A percentile compares a stretch with the other conserved stretches of the same genome.
Conservation (phyloP, 352 stramenopile genomes). For the Halophytophthora polymorphica region DNA sequence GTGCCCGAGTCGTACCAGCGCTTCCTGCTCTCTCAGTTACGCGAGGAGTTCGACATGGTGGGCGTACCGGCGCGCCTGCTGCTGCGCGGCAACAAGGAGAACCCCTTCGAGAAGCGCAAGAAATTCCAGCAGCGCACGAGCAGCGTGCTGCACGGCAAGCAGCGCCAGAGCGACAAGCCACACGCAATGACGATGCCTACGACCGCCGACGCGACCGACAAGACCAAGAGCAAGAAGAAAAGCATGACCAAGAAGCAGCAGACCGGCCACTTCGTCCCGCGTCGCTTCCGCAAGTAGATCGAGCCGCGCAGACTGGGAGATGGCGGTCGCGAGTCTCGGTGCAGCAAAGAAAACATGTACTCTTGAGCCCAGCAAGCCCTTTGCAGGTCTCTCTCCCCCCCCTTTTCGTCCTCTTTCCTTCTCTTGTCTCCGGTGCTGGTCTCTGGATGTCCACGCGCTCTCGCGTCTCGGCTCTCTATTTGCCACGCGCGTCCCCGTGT, state of each 20-base stretch:
- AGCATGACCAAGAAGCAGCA: conserved; percentile 39
- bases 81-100: conserved; percentile 74
- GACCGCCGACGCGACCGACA: neutral
- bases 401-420: neutral
- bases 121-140: conserved; percentile 82
- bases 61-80: conserved; percentile 73
- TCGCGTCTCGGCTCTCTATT: neutral
- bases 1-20: conserved; percentile 76
- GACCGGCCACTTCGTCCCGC: conserved; percentile 35
- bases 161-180: conserved; percentile 29
- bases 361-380: conserved; percentile 2
- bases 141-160: conserved; percentile 54
- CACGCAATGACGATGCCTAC: too few relatives aligned
- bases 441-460: neutral
- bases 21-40: conserved; percentile 73
- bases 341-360: conserved; percentile 16
- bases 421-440: neutral
- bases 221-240: conserved; percentile 19
- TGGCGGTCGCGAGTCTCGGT: conserved; percentile 3
- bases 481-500: neutral
- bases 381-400: neutral
- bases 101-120: conserved; percentile 81
- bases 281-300: conserved; percentile 33
- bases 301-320: conserved; percentile 12
- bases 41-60: conserved; percentile 85